A percentile compares a stretch with the other conserved stretches of the same genome.
Conservation (phyloP, 2,329 filamentous ascomycete species). For the Fusarium drepaniforme region DNA sequence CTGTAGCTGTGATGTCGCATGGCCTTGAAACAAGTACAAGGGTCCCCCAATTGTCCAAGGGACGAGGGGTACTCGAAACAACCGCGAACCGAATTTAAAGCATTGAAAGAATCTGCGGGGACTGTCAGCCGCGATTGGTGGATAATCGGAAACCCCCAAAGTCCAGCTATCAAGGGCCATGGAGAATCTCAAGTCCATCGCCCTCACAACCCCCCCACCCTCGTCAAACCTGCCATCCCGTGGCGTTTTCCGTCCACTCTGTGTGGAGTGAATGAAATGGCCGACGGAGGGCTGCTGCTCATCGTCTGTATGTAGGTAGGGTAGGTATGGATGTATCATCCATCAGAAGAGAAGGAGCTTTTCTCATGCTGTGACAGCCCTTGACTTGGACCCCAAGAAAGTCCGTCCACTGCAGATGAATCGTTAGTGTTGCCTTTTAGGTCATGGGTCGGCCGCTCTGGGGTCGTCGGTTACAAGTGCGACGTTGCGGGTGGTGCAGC, state of each 20-base stretch:
- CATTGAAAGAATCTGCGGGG: slow-evolving; percentile 35
- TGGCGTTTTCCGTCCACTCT: slow-evolving; percentile 20
- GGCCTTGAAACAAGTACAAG: slow-evolving; percentile 44
- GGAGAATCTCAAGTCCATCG: slow-evolving; percentile 44
- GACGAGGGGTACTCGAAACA: slow-evolving; percentile 32
- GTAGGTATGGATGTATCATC: slow-evolving; percentile 2
- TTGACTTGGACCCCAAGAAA: slow-evolving; percentile 33
- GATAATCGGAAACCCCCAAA: slow-evolving; percentile 23
- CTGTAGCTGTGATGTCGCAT: slow-evolving; percentile 29
- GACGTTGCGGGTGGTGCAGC: background rate
- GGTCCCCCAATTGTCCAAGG: slow-evolving; percentile 14
- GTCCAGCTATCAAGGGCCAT: slow-evolving; percentile 40
- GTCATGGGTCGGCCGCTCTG: slow-evolving; percentile 26
- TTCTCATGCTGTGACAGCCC: slow-evolving; percentile 11
- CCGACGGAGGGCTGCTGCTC: background rate
- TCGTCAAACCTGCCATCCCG: slow-evolving; percentile 18
- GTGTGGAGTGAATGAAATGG: slow-evolving; percentile 3
- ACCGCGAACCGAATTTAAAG: slow-evolving; percentile 33
- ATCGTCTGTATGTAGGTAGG: slow-evolving; percentile 1
- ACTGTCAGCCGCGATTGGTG: slow-evolving; percentile 32
- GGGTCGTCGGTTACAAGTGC: background rate
- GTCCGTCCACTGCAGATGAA: slow-evolving; percentile 33
- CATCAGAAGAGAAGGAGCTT: slow-evolving; percentile 11
- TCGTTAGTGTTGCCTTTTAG: slow-evolving; percentile 9
- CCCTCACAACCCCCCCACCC: slow-evolving; percentile 27